Percentiles rank a stretch among this genome's conserved stretches.
phyloP scores from a whole-genome alignment of 208 protist species.

The Trichomonas gallinae region DNA sequence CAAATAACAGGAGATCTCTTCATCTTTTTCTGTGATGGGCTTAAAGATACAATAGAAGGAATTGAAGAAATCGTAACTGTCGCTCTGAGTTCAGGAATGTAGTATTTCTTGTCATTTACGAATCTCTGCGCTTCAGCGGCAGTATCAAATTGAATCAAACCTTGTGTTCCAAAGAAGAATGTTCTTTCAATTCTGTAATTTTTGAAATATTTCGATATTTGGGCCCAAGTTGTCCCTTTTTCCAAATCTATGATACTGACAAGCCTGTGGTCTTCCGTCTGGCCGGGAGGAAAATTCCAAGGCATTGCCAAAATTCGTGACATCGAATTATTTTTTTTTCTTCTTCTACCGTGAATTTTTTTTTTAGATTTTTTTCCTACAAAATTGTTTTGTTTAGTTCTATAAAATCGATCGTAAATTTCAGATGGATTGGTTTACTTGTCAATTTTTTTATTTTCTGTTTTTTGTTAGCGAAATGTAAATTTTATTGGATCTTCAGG shows the following conservation, averaged over 20 bases:
- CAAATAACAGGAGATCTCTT: background rate
- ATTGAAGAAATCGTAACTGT: background rate
- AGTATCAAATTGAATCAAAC: background rate
- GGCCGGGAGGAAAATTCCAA: background rate
- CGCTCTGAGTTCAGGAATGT: background rate
- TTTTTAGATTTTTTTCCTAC: too few species aligned
- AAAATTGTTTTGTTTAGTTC: too few species aligned
- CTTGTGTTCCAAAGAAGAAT: background rate
- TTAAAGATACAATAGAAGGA: background rate
- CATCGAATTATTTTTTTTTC: background rate
- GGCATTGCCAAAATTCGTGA: background rate
- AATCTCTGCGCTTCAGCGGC: background rate
- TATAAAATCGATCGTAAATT: too few species aligned
- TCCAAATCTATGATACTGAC: background rate
- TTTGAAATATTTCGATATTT: background rate
- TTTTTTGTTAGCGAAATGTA: too few species aligned
- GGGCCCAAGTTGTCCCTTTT: background rate
- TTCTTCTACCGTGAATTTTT: too few species aligned
- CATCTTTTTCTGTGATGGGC: background rate
- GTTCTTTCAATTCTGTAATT: background rate
- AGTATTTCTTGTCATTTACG: background rate
- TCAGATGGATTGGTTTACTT: too few species aligned
- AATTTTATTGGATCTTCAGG: too few species aligned
- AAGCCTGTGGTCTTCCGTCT: background rate
- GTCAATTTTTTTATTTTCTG: too few species aligned